These are phyloP conservation scores for Filobasidium wieringae DNA, from an alignment of 768 basidiomycete species.

Conservation along the genomic window DNA sequence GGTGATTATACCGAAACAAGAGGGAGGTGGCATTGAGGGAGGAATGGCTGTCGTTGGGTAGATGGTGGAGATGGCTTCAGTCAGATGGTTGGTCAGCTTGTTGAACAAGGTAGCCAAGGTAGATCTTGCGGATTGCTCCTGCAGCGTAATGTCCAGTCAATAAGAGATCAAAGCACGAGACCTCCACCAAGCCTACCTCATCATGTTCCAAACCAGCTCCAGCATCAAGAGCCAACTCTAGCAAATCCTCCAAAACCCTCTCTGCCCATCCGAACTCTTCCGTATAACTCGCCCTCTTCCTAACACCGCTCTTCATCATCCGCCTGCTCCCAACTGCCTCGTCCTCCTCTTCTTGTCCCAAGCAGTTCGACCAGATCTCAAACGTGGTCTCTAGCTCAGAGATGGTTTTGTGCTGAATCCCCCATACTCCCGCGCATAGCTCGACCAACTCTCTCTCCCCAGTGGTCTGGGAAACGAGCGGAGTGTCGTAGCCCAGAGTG, in stretches of 20 bases:
- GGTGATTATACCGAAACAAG: constrained; percentile 4
- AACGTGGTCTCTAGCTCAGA: constrained; percentile 26
- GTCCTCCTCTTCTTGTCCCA: not conserved
- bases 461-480: not conserved
- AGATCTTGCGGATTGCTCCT: not conserved
- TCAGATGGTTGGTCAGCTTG: not conserved
- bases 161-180: not conserved
- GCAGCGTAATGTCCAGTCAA: not conserved
- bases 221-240: constrained; percentile 18
- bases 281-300: not conserved
- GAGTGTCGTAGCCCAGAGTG: not conserved
- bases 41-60: constrained; percentile 23
- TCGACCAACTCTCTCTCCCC: constrained; percentile 25
- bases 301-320: not conserved
- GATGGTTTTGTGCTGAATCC: constrained; percentile 19
- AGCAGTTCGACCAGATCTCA: constrained; percentile 19
- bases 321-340: constrained; percentile 1
- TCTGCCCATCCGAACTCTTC: constrained; percentile 12
- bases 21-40: constrained; percentile 22
- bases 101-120: not conserved
- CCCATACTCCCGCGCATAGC: constrained; percentile 31
- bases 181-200: not conserved
- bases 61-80: constrained; percentile 14
- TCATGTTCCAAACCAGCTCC: constrained; percentile 2
- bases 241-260: constrained; percentile 21